Evolutionary conservation across 805 yeast genomes (phyloP).

Genomic region (Grigorovia yakushimaensis): DNA sequence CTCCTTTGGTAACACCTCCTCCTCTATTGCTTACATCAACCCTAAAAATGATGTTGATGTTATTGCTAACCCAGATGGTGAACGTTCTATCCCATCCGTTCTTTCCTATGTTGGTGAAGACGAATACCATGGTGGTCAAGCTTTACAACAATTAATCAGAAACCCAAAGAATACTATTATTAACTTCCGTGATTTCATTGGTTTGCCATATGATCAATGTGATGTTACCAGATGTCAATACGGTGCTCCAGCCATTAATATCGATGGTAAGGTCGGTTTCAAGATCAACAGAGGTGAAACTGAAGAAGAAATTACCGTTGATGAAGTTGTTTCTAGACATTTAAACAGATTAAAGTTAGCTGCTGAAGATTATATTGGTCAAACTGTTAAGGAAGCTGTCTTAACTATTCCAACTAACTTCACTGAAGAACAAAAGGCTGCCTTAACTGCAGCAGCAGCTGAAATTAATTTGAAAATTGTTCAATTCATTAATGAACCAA

Average conservation of each 20-base stretch:
- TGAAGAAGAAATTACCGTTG: constrained; percentile 52
- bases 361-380: constrained; percentile 89
- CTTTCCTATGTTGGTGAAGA: constrained; percentile 87
- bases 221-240: constrained; percentile 60
- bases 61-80: constrained; percentile 98
- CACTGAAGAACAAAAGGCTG: constrained; percentile 59
- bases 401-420: constrained; percentile 87
- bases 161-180: constrained; percentile 78
- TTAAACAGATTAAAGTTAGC: constrained; percentile 71
- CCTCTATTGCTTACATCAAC: constrained; percentile 90
- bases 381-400: constrained; percentile 69
- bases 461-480: constrained; percentile 70
- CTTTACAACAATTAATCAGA: constrained; percentile 83
- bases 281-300: constrained; percentile 40
- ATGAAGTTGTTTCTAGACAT: constrained; percentile 77
- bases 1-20: constrained; percentile 91
- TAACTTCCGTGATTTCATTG: constrained; percentile 90
- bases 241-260: constrained; percentile 30
- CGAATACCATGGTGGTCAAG: constrained; percentile 97
- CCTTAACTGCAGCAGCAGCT: constrained; percentile 49
- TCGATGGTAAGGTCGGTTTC: constrained; percentile 61
- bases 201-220: constrained; percentile 59
- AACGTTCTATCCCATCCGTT: constrained; percentile 89
- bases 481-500: constrained; percentile 87
- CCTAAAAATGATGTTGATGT: constrained; percentile 79